phyloP scores from a whole-genome alignment of 2,329 filamentous ascomycete species.

The Magnaporthiopsis incrustans region DNA sequence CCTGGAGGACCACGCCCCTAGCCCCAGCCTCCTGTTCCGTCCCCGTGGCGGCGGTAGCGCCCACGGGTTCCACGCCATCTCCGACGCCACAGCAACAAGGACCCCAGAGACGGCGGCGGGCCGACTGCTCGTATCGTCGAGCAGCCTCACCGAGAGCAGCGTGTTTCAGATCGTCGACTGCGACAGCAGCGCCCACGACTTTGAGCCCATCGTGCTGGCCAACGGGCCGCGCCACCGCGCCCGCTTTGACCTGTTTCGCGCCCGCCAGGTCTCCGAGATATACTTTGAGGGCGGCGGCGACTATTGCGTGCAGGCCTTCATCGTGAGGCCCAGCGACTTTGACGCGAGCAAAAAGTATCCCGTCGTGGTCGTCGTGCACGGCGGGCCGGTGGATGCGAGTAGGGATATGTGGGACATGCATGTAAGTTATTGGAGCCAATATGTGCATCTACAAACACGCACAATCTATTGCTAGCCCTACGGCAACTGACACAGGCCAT shows the following conservation, averaged over 20 bases:
- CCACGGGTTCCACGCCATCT: conserved; percentile 15
- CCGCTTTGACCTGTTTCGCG: conserved; percentile 24
- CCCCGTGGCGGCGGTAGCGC: conserved; percentile 19
- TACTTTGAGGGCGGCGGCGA: conserved; percentile 30
- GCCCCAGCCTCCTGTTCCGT: conserved; percentile 18
- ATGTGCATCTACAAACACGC: too few relatives aligned
- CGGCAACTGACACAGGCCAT: not conserved
- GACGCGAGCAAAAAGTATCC: conserved; percentile 28
- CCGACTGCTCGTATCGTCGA: conserved; percentile 27
- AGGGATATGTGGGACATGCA: conserved; percentile 31
- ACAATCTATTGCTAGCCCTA: too few relatives aligned
- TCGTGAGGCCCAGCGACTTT: conserved; percentile 30
- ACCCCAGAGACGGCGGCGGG: not conserved
- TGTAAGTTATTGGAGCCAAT: not conserved
- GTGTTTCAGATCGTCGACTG: conserved; percentile 27
- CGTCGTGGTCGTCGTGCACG: conserved; percentile 29
- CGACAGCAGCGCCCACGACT: conserved; percentile 1
- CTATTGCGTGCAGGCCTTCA: conserved; percentile 29
- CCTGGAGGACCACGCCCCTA: conserved; percentile 19
- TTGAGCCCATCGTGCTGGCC: conserved; percentile 20
- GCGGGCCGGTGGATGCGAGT: conserved; percentile 37
- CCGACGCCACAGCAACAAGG: not conserved
- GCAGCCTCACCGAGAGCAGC: conserved; percentile 29
- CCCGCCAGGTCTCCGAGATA: conserved; percentile 28
- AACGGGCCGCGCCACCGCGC: conserved; percentile 22